These are phyloP conservation scores for Fusarium sp. DNA, from an alignment of 2,329 filamentous ascomycete genomes.

Conservation along the genomic window DNA sequence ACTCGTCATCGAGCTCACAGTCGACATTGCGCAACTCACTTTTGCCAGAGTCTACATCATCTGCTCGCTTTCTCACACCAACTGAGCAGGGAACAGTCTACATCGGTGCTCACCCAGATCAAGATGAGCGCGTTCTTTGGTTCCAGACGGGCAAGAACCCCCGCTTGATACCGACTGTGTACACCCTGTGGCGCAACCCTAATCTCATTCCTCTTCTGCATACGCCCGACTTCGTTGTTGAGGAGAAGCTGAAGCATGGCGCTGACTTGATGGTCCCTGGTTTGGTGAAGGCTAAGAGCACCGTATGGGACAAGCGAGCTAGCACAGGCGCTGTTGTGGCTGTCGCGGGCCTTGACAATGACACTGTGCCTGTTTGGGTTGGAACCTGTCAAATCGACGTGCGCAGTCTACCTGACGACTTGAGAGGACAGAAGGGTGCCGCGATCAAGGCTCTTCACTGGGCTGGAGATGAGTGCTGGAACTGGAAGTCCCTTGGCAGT, in stretches of 20 bases:
- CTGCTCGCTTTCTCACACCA: slow-evolving; percentile 38
- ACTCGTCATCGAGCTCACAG: slow-evolving; percentile 30
- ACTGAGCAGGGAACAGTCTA: slow-evolving; percentile 37
- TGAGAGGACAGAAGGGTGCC: slow-evolving; percentile 36
- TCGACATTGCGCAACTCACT: slow-evolving; percentile 37
- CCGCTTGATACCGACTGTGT: slow-evolving; percentile 39
- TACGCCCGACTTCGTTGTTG: slow-evolving; percentile 40
- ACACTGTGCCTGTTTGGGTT: slow-evolving; percentile 39
- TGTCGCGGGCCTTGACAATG: slow-evolving; percentile 36
- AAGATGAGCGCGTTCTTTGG: slow-evolving; percentile 42
- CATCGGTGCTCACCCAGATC: slow-evolving; percentile 29
- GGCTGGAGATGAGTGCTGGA: slow-evolving; percentile 41
- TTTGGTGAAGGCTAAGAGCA: slow-evolving; percentile 25
- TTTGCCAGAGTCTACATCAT: slow-evolving; percentile 38
- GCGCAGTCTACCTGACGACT: slow-evolving; percentile 14
- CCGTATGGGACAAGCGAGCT: slow-evolving; percentile 35
- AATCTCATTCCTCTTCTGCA: slow-evolving; percentile 37
- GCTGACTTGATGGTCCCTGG: slow-evolving; percentile 42
- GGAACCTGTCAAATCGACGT: slow-evolving; percentile 38
- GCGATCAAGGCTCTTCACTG: slow-evolving; percentile 40
- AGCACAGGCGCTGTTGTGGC: slow-evolving; percentile 36
- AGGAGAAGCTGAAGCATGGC: slow-evolving; percentile 39
- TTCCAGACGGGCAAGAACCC: slow-evolving; percentile 41
- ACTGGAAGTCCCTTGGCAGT: slow-evolving; percentile 37
- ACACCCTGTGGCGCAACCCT: slow-evolving; percentile 41